These are phyloP conservation scores for Venturia aucupariae DNA, from an alignment of 2,329 filamentous ascomycete genomes.

Conservation along the genomic window DNA sequence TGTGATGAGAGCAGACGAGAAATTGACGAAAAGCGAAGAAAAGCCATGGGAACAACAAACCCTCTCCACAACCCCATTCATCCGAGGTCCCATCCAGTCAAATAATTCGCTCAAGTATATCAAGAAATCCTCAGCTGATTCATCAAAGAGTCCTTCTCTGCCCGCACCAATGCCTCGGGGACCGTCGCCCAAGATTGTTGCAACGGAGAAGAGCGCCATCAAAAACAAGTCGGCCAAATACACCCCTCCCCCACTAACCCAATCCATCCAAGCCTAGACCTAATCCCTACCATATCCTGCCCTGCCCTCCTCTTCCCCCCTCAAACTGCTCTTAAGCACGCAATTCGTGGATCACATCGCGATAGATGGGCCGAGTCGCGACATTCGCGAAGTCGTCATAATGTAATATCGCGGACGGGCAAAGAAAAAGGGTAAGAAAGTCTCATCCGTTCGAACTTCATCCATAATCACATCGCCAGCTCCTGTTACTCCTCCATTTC, in stretches of 20 bases:
- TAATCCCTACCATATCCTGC: no score
- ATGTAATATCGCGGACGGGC: neutral
- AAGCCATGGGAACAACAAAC: neutral
- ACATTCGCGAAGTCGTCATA: neutral
- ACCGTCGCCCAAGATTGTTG: neutral
- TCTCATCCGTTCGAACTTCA: no score
- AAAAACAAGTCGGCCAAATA: neutral
- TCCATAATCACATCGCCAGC: no score
- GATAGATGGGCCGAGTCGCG: neutral
- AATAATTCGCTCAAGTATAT: no score
- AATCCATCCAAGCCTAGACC: neutral
- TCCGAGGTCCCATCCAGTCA: neutral
- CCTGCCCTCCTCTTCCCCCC: neutral
- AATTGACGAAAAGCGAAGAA: neutral
- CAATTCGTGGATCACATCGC: neutral
- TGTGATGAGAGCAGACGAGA: neutral
- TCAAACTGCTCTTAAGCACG: neutral
- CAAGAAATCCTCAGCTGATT: no score
- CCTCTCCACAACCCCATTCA: neutral
- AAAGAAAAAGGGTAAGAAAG: no score
- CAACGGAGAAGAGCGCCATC: neutral
- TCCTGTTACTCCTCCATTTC: neutral
- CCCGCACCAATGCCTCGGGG: neutral
- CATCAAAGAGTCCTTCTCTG: no score
- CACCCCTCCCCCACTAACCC: neutral